These are phyloP conservation scores for Amphichorda felina DNA, from an alignment of 2,329 filamentous ascomycete species.

Conservation along the genomic window DNA sequence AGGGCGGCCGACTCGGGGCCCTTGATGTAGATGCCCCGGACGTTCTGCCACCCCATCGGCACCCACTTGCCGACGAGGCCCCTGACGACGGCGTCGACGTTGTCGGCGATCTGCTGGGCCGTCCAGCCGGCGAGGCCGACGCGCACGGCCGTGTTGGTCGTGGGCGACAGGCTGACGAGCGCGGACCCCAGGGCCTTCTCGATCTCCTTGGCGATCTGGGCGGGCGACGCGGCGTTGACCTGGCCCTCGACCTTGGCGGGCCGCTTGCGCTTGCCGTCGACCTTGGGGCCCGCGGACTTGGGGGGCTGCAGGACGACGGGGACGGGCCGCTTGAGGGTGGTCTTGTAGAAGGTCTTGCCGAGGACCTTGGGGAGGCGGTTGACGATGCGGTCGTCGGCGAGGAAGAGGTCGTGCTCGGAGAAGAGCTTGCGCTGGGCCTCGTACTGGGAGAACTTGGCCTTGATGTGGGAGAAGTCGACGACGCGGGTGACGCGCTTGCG, in stretches of 20 bases:
- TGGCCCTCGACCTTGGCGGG: constrained; percentile 22
- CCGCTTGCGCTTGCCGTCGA: constrained; percentile 46
- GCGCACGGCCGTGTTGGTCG: constrained; percentile 68
- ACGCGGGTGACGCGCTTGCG: constrained; percentile 60
- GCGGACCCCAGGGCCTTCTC: constrained; percentile 66
- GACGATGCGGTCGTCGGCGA: constrained; percentile 81
- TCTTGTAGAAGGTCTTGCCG: constrained; percentile 89
- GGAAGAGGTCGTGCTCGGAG: constrained; percentile 82
- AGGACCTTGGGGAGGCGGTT: constrained; percentile 63
- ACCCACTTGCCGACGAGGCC: constrained; percentile 69
- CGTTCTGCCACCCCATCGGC: constrained; percentile 76
- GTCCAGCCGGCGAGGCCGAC: constrained; percentile 68
- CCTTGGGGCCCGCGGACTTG: constrained; percentile 47
- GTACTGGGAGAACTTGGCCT: constrained; percentile 75
- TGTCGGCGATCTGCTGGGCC: constrained; percentile 66
- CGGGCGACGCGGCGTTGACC: constrained; percentile 39
- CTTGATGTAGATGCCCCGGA: constrained; percentile 82
- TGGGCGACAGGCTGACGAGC: constrained; percentile 67
- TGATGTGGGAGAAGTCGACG: constrained; percentile 71
- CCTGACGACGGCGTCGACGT: constrained; percentile 60
- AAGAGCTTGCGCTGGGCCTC: constrained; percentile 77
- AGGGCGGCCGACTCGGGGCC: constrained; percentile 77
- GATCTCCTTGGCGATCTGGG: constrained; percentile 69
- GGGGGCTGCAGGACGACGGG: constrained; percentile 61
- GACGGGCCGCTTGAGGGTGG: constrained; percentile 71